phyloP scores from a whole-genome alignment of 192 early-diverging fungal genomes.

The Phycomyces nitens region DNA sequence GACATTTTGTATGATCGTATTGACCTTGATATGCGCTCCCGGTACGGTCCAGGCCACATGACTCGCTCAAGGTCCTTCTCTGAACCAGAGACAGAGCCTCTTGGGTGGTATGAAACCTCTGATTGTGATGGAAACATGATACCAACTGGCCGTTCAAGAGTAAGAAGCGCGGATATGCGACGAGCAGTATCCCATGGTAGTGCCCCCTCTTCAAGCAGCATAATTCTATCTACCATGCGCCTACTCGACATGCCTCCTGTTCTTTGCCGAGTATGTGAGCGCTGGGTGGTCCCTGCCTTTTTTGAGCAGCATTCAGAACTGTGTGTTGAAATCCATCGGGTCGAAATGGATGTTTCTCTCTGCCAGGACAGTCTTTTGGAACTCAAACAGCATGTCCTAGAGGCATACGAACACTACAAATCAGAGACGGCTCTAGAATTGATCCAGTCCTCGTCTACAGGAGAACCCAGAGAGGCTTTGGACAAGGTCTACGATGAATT shows the following conservation, averaged over 20 bases:
- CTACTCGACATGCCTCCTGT: conserved; percentile 42
- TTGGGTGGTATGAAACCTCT: background rate
- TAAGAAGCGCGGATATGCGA: conserved; percentile 11
- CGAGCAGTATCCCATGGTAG: conserved; percentile 29
- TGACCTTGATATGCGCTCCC: too few species aligned
- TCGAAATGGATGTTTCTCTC: conserved; percentile 72
- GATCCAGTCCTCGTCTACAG: background rate
- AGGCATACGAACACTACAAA: conserved; percentile 8
- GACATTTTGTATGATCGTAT: too few species aligned
- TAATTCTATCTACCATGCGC: conserved; percentile 35
- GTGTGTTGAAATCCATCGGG: conserved; percentile 73
- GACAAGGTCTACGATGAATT: conserved; percentile 30
- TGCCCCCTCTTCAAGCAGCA: conserved; percentile 4
- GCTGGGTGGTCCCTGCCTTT: conserved; percentile 59
- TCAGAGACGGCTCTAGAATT: background rate
- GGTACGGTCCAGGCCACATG: conserved; percentile 1
- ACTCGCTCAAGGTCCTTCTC: conserved; percentile 25
- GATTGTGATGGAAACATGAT: background rate
- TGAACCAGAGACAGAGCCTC: conserved; percentile 2
- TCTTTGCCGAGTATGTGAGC: conserved; percentile 79
- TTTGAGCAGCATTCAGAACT: conserved; percentile 71
- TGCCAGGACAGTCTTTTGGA: conserved; percentile 70
- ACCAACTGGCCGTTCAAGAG: background rate
- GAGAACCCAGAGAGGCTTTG: conserved; percentile 1
- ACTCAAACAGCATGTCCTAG: conserved; percentile 44